Base-by-base conservation (phyloP, 2,329 filamentous ascomycete species). In the Trichoderma semiorbis region DNA sequence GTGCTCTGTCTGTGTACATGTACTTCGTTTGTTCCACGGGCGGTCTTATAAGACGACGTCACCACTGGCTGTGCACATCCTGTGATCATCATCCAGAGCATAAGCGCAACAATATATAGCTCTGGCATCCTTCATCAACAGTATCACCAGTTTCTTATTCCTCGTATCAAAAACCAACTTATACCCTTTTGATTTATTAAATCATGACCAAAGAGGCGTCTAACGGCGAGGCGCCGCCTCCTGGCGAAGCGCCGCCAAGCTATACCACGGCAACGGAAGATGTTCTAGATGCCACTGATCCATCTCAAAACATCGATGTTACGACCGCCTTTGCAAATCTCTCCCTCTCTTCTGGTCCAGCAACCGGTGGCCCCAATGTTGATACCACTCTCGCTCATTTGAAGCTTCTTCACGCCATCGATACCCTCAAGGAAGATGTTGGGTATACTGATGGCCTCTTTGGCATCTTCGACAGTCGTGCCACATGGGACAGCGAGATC, bases 331-430 rank as follows among this genome's bases (percentile, higher is more conserved):
- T 66, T 28, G 69, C 69, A 21, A 58, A 66, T 14, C 69, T 71
- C 43, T 60, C 62, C 16, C 72, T 57, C 68, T 73, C 61, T 50
- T 60, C 69, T 1, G 18, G 18, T 3, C 34, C 47, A 10, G 3
- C 36, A 47, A 50, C 26, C 3, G 69, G 61, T 4, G 36, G 34
- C 21, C 69, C 69, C 7, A 34, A 34, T 5, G 53, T 66, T 14
- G 85, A 90, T 72, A 85, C 89, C 58, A 93, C 91, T 74, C 86
- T 93, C 26, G 91, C 89, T 0, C 93, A 96, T 78, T 84, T 95
- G 34, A 93, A 93, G 78, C 83, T 95, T 1, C 84, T 95, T 1
- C 87, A 89, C 68, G 88, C 90, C 12, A 86, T 95, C 72, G 87
- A 92, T 74, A 85, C 85, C 39, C 81, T 95, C 68, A 91, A 90